A percentile compares a stretch with the other conserved stretches of the same genome.
Evolutionary conservation across 768 basidiomycete species (phyloP).

Genomic region (Hypholoma sublateritium): DNA sequence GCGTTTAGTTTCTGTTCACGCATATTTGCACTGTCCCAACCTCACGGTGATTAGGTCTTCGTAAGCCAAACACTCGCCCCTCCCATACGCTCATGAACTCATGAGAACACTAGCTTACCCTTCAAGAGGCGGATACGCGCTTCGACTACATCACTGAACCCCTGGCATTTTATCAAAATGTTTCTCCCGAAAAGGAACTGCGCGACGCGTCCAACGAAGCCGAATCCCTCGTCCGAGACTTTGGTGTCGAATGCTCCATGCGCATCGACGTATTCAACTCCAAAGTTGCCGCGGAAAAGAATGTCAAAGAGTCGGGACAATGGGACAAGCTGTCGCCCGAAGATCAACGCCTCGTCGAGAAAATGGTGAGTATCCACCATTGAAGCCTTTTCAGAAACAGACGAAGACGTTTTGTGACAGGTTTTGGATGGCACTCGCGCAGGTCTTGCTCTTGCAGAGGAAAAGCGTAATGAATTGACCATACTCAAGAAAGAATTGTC

Average conservation of each 20-base stretch:
- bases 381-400: too few species aligned
- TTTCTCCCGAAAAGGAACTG: conserved; percentile 71
- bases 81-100: conserved; percentile 16
- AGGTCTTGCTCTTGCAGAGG: conserved; percentile 71
- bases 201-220: conserved; percentile 79
- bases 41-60: conserved; percentile 52
- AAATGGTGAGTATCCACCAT: conserved; percentile 45
- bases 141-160: conserved; percentile 55
- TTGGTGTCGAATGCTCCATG: conserved; percentile 76
- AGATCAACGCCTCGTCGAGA: conserved; percentile 76
- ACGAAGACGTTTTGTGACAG: conserved; percentile 20
- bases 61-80: conserved; percentile 43
- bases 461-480: conserved; percentile 56
- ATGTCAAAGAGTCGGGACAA: conserved; percentile 59
- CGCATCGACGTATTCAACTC: conserved; percentile 78
- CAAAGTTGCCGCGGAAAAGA: conserved; percentile 67
- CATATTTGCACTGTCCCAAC: conserved; percentile 7
- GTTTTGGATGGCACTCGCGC: conserved; percentile 78
- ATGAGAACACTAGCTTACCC: conserved; percentile 41
- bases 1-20: conserved; percentile 20
- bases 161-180: conserved; percentile 79
- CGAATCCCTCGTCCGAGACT: conserved; percentile 70
- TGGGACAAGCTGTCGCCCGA: conserved; percentile 66
- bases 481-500: conserved; percentile 75
- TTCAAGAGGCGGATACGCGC: conserved; percentile 60